Evolutionary conservation across 2,329 filamentous ascomycete genomes (phyloP), one percentile per base, ranked within the genome.

Genomic region (Daldinia sp.): DNA sequence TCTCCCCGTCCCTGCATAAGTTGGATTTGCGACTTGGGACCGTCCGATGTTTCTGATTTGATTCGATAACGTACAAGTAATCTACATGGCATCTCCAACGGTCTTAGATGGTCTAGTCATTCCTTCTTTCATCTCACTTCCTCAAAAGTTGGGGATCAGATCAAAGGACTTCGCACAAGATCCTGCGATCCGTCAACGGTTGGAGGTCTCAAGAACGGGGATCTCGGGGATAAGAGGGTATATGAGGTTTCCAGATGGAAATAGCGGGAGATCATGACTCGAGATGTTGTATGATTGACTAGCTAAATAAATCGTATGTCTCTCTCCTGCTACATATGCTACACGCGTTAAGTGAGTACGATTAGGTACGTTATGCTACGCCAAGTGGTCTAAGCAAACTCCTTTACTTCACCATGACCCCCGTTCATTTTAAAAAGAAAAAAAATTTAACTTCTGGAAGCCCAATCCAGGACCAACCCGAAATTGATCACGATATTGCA

Each of bases 11-110:
- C 61, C 62, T 64, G 61, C 58, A 65, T 67, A 65, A 67, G 59
- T 48, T 34, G 55, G 62, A 67, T 65, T 57, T 23, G 29, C 56
- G 50, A 62, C 48, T 65, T 67, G 65, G 65, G 59, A 63, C 52
- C 62, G 52, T 67, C 58, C 61, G 59, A 67, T 67, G 64, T 67
- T 67, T 67, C 64, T 51, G 61, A 67, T 67, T 67, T 61, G 64
- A 56, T 67, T 61, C 51, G 57, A 58, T 66, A 47, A 56, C 39
- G 45, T 63, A 56, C 51, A 63, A 34, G 45, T 45, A 58, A 58
- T 61, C n/a, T 37, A 30, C n/a, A n/a, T n/a, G n/a, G 41, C n/a
- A 61, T 61, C 17, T 43, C 52, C 35, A 57, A 52, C 59, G 13
- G 48, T 30, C 48, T 61, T 48, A 49, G 37, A 58, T 54, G 53